Evolutionary conservation across 768 basidiomycete species (phyloP), one percentile per base, ranked within the genome.

Genomic region (Auriculariales sp.): DNA sequence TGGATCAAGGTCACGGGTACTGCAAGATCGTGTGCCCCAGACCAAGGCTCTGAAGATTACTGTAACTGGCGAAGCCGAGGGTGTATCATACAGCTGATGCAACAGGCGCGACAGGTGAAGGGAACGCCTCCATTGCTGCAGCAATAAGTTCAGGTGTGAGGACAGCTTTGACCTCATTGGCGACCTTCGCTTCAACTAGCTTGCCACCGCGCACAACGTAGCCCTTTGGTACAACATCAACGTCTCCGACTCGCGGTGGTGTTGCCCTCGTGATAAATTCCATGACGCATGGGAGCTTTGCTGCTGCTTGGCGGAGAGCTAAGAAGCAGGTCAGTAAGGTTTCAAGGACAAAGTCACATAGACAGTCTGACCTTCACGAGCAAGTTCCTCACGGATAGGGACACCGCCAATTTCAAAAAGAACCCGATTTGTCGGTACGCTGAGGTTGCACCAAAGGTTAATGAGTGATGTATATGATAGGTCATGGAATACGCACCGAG

Each of bases 321-420:
- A 47, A 47, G 15, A 25, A 31, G 3, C 45, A 31, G 52, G 28
- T 29, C 24, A 49, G 4, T 22, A 46, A 22, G 22, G 36, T n/a
- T 6, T 47, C 17, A 46, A 25, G 4, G 42, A 34, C 15, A 19
- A 34, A 34, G 39, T 53, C 14, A 44, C 24, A 5, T 12, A 22
- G 27, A 59, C 12, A 52, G 22, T 57, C 74, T 49, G 56, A 93
- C 93, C 87, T 60, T 97, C 89, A 59, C 86, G 77, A 15, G 94
- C 94, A 48, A 95, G 72, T 62, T 95, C 92, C 58, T 91, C 87
- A 53, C 91, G 83, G 49, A 99, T 81, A 4, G 85, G 86, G 1
- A 72, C 71, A 1, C 94, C 93, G 1, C 91, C 92, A 57, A 98
- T 83, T 63, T 98, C 94, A 54, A 98, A 87, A 22, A 99, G 76